Conservation (phyloP, 768 basidiomycete species). For the Naganishia antarctica region DNA sequence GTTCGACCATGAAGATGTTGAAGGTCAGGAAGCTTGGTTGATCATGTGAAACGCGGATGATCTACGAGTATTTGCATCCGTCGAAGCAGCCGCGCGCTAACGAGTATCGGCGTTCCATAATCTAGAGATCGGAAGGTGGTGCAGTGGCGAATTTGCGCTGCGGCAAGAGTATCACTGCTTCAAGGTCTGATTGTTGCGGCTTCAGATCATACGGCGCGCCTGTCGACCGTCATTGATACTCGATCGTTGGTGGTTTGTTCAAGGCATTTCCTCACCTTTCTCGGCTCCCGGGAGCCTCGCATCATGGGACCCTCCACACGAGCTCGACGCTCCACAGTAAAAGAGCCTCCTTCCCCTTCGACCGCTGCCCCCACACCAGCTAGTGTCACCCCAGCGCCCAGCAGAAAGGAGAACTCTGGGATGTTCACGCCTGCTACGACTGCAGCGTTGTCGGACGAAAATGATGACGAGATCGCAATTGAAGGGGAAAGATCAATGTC, state of each 20-base stretch:
- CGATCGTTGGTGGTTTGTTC: too few species aligned
- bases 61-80: too few species aligned
- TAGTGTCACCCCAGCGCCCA: neutral
- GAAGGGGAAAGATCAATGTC: neutral
- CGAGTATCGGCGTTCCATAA: too few species aligned
- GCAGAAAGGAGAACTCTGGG: slow-evolving; percentile 1
- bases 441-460: neutral
- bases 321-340: slow-evolving; percentile 9
- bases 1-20: too few species aligned
- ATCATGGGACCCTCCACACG: slow-evolving; percentile 1
- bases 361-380: neutral
- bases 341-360: slow-evolving; percentile 12
- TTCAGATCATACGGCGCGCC: too few species aligned
- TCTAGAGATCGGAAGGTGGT: too few species aligned
- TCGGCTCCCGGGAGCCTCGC: neutral
- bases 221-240: too few species aligned
- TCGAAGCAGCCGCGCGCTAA: too few species aligned
- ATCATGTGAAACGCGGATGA: slow-evolving; percentile 1
- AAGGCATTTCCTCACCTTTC: neutral
- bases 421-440: slow-evolving; percentile 9
- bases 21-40: too few species aligned
- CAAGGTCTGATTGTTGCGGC: too few species aligned
- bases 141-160: too few species aligned
- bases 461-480: slow-evolving; percentile 9
- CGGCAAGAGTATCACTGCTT: too few species aligned